phyloP scores from a whole-genome alignment of 2,329 filamentous ascomycete genomes.

The Epichloe scottii region DNA sequence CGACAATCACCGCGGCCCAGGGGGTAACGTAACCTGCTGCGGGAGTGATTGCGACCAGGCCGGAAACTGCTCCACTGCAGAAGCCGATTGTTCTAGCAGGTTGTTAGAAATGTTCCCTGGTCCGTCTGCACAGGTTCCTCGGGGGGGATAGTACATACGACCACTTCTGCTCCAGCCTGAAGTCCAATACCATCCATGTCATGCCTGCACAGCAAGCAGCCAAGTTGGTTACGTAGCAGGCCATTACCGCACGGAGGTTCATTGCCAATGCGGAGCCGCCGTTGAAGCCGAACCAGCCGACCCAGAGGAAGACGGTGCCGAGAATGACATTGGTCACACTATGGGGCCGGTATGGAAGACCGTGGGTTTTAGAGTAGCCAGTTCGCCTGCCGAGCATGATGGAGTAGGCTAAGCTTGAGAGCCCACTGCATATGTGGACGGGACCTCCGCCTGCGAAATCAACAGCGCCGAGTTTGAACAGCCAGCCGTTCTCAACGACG shows the following conservation, averaged over 20 bases:
- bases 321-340: conserved; percentile 64
- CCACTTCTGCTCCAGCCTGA: conserved; percentile 86
- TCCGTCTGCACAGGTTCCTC: not conserved
- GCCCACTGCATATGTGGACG: conserved; percentile 62
- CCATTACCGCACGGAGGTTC: conserved; percentile 82
- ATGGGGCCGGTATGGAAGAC: conserved; percentile 56
- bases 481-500: conserved; percentile 44
- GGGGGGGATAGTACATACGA: not conserved
- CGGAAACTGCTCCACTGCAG: conserved; percentile 81
- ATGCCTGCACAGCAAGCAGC: conserved; percentile 71
- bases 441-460: conserved; percentile 67
- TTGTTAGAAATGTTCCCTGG: not conserved
- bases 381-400: conserved; percentile 59
- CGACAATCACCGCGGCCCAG: conserved; percentile 46
- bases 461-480: conserved; percentile 53
- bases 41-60: conserved; percentile 77
- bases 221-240: conserved; percentile 76
- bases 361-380: conserved; percentile 47
- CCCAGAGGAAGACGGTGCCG: conserved; percentile 70
- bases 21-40: conserved; percentile 69
- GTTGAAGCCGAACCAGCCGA: conserved; percentile 96
- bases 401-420: conserved; percentile 59
- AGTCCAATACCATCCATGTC: conserved; percentile 77
- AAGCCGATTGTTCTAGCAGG: conserved; percentile 68
- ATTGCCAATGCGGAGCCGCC: conserved; percentile 70